Evolutionary conservation across 768 basidiomycete species (phyloP).

Genomic region (Agaricus blazei): DNA sequence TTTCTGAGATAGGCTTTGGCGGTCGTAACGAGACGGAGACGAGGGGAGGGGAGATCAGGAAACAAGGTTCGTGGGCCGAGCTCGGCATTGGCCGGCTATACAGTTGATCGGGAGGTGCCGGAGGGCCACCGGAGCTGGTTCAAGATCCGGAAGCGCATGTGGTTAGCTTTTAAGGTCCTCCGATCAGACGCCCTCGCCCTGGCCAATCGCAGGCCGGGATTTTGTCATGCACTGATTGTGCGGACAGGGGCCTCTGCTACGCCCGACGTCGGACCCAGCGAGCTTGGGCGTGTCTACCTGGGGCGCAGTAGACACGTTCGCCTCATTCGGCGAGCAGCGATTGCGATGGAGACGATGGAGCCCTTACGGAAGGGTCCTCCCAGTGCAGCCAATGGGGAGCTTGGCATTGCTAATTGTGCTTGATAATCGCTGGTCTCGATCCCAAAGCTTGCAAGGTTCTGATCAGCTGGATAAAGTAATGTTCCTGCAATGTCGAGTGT

Average conservation of each 20-base stretch:
- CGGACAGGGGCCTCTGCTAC: too few species aligned
- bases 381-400: background rate
- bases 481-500: background rate
- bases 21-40: constrained; percentile 16
- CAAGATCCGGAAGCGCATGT: too few species aligned
- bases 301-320: too few species aligned
- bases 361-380: too few species aligned
- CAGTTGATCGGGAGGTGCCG: constrained; percentile 16
- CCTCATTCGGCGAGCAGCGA: too few species aligned
- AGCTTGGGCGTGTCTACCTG: too few species aligned
- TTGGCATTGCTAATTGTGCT: background rate
- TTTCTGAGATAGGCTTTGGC: constrained; percentile 20
- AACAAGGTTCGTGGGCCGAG: constrained; percentile 19
- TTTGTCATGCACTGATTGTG: too few species aligned
- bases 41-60: background rate
- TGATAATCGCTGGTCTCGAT: background rate
- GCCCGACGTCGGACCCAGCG: too few species aligned
- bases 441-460: background rate
- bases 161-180: too few species aligned
- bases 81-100: constrained; percentile 16
- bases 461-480: background rate
- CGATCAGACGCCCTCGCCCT: too few species aligned
- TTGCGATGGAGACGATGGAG: too few species aligned
- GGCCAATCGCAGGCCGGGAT: too few species aligned
- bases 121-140: background rate